phyloP scores from a whole-genome alignment of 192 early-diverging fungal species.

The Chytriomyces confervae region DNA sequence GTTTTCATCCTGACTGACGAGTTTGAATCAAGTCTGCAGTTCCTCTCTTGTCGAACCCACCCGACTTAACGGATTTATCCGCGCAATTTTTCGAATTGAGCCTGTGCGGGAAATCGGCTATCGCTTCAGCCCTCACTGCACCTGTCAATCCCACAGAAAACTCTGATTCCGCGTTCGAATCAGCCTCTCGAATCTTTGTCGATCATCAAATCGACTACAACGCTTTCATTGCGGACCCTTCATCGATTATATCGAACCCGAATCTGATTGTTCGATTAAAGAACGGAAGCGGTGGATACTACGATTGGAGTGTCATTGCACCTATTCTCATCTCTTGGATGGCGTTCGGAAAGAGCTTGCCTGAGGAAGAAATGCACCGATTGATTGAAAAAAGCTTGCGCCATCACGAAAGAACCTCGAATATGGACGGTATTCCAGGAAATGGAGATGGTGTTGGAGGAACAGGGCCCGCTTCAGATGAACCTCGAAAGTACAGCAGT shows the following conservation, averaged over 20 bases:
- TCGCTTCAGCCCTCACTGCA: conserved; percentile 1
- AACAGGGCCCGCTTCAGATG: conserved; percentile 6
- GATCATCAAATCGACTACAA: conserved; percentile 62
- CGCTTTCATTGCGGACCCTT: conserved; percentile 58
- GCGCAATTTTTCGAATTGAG: conserved; percentile 56
- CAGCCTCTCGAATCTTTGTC: conserved; percentile 55
- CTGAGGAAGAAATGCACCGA: conserved; percentile 35
- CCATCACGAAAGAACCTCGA: too few relatives aligned
- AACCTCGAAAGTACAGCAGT: conserved; percentile 34
- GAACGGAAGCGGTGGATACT: conserved; percentile 58
- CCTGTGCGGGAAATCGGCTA: conserved; percentile 53
- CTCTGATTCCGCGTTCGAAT: not conserved
- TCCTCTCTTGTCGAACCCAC: conserved; percentile 12
- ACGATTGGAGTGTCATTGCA: conserved; percentile 63
- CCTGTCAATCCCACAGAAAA: not conserved
- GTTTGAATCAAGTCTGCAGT: not conserved
- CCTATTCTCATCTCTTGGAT: conserved; percentile 66
- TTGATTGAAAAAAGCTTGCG: not conserved
- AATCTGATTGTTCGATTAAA: conserved; percentile 58
- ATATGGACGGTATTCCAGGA: conserved; percentile 11
- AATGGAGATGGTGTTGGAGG: not conserved
- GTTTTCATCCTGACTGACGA: too few relatives aligned
- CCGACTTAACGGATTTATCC: conserved; percentile 48
- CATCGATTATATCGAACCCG: conserved; percentile 55
- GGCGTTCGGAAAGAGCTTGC: conserved; percentile 63